These are phyloP conservation scores for Carex scoparia DNA, from an alignment of 176 grass and related monocot species.

Conservation along the genomic window DNA sequence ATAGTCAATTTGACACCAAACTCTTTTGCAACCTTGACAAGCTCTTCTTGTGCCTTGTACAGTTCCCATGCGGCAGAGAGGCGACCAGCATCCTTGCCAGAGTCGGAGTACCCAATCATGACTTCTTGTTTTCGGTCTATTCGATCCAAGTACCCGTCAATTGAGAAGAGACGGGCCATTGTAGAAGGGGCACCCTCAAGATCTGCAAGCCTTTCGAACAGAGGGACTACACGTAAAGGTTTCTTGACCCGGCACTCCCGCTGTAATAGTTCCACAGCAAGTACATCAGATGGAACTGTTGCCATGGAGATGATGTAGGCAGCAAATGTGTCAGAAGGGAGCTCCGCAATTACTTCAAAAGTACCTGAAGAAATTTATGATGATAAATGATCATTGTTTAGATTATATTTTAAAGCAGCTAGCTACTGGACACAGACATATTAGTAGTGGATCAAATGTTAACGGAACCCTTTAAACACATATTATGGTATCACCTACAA, in stretches of 20 bases:
- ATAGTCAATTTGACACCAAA: conserved; percentile 71
- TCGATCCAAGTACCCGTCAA: conserved; percentile 64
- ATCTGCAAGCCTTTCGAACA: conserved; percentile 83
- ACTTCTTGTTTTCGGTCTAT: conserved; percentile 76
- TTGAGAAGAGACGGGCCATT: conserved; percentile 49
- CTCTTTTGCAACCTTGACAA: conserved; percentile 52
- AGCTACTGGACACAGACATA: neutral
- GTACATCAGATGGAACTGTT: conserved; percentile 76
- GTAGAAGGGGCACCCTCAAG: conserved; percentile 45
- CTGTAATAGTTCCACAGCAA: conserved; percentile 78
- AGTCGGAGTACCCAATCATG: conserved; percentile 94
- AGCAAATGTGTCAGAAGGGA: conserved; percentile 60
- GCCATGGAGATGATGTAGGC: conserved; percentile 89
- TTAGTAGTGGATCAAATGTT: neutral
- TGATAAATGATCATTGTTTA: neutral
- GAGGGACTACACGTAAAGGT: conserved; percentile 57
- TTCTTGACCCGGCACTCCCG: conserved; percentile 42
- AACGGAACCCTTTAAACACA: neutral
- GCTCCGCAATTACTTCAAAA: conserved; percentile 63
- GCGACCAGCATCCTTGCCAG: conserved; percentile 84
- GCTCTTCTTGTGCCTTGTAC: conserved; percentile 73
- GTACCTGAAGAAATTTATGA: conserved; percentile 28
- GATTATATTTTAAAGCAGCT: neutral
- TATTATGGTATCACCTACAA: neutral
- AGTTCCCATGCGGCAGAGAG: conserved; percentile 78